Percentiles rank a stretch among this genome's conserved stretches.
phyloP scores from a whole-genome alignment of 257 asterid species.

The Ajuga chamaepitys region DNA sequence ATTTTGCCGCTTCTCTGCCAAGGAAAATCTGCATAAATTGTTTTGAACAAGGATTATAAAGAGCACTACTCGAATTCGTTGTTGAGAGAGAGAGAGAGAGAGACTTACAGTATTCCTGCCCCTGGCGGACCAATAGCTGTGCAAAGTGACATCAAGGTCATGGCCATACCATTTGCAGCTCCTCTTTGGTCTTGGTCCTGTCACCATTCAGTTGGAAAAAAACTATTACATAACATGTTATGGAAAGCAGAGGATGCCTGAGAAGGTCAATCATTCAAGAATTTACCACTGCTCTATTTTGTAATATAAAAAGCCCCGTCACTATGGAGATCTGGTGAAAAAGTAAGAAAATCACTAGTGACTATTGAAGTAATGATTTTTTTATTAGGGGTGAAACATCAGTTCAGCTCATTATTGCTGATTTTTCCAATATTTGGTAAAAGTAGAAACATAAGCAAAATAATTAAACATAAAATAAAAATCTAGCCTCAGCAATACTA shows the following conservation, averaged over 20 bases:
- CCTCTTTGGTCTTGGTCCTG: constrained; percentile 87
- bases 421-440: too few species aligned
- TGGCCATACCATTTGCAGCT: constrained; percentile 80
- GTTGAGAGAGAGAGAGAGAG: not conserved
- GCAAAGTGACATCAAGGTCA: constrained; percentile 66
- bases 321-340: constrained; percentile 57
- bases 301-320: constrained; percentile 70
- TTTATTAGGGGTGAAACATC: too few species aligned
- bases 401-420: too few species aligned
- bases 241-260: not conserved
- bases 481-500: too few species aligned
- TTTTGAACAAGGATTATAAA: constrained; percentile 12
- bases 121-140: constrained; percentile 75
- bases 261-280: not conserved
- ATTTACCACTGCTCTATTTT: constrained; percentile 84
- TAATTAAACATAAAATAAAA: too few species aligned
- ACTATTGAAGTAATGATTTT: too few species aligned
- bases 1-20: constrained; percentile 62
- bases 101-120: constrained; percentile 68
- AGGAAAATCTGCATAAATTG: constrained; percentile 53
- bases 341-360: not conserved
- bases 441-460: too few species aligned
- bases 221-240: not conserved
- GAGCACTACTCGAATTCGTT: not conserved
- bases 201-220: not conserved